Conservation (phyloP, 2,329 filamentous ascomycete genomes). For the Neonectria sp. region DNA sequence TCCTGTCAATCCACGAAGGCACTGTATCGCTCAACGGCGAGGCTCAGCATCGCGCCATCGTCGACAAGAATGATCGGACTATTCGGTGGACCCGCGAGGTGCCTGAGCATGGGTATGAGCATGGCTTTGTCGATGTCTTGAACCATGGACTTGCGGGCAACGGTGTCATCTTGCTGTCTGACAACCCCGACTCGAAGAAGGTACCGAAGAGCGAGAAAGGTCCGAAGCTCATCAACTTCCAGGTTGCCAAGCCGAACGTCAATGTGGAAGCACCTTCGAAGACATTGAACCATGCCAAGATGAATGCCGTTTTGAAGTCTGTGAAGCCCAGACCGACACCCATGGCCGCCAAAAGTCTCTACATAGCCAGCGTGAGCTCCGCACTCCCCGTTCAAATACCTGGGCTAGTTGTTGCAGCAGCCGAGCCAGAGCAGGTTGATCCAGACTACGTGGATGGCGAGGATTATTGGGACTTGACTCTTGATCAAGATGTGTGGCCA, state of each 20-base stretch:
- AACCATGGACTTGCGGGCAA: neutral
- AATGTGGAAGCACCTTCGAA: neutral
- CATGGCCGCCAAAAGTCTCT: neutral
- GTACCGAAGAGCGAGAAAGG: neutral
- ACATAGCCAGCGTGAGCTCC: neutral
- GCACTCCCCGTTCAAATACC: neutral
- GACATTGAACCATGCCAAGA: neutral
- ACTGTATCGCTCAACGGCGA: neutral
- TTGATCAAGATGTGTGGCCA: neutral
- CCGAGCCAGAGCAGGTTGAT: neutral
- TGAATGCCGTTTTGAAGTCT: neutral
- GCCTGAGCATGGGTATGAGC: neutral
- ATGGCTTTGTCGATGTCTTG: neutral
- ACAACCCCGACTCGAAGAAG: neutral
- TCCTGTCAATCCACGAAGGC: conserved; percentile 2
- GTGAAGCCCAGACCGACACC: neutral
- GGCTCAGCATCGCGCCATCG: neutral
- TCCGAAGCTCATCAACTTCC: neutral
- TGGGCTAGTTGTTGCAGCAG: neutral
- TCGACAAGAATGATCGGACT: neutral
- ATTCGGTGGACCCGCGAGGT: neutral
- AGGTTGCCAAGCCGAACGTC: neutral
- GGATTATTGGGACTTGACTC: neutral
- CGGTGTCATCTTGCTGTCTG: neutral
- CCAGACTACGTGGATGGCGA: conserved; percentile 1